These are phyloP conservation scores for Podaxis rugospora DNA, from an alignment of 768 basidiomycete species.

Conservation along the genomic window DNA sequence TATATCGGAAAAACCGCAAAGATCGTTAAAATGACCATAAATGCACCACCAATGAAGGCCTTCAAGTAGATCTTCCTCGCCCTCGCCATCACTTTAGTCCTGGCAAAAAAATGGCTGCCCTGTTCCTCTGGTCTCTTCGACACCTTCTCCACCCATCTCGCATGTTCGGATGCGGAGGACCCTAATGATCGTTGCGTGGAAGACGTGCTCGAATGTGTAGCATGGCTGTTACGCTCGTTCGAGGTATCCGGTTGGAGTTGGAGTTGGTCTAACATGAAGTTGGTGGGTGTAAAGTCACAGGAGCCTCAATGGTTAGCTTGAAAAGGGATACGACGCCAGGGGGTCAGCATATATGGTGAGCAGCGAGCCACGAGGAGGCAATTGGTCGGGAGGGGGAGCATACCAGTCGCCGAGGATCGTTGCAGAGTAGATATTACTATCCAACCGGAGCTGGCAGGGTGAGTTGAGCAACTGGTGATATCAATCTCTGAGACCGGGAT, in stretches of 20 bases:
- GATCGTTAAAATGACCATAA: conserved; percentile 43
- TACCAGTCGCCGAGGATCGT: no score
- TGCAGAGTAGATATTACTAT: no score
- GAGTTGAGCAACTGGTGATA: no score
- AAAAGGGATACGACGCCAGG: neutral
- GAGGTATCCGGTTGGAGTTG: neutral
- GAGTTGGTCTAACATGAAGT: neutral
- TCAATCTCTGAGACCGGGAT: no score
- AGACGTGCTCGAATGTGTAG: neutral
- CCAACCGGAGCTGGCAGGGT: no score
- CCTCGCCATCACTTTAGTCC: neutral
- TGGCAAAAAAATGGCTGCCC: conserved; percentile 14
- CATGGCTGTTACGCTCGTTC: neutral
- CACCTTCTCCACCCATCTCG: neutral
- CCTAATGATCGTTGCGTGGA: neutral
- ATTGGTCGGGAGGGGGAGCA: neutral
- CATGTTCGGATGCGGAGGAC: neutral
- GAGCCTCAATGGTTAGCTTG: no score
- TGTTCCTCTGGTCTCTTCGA: neutral
- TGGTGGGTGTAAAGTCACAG: no score
- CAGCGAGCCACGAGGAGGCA: neutral
- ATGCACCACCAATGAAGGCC: conserved; percentile 33
- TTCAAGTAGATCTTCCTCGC: conserved; percentile 42
- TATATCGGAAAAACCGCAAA: conserved; percentile 40
- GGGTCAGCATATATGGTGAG: neutral